These are phyloP conservation scores for Beauveria medogensis DNA, from an alignment of 2,329 filamentous ascomycete genomes.

Conservation along the genomic window DNA sequence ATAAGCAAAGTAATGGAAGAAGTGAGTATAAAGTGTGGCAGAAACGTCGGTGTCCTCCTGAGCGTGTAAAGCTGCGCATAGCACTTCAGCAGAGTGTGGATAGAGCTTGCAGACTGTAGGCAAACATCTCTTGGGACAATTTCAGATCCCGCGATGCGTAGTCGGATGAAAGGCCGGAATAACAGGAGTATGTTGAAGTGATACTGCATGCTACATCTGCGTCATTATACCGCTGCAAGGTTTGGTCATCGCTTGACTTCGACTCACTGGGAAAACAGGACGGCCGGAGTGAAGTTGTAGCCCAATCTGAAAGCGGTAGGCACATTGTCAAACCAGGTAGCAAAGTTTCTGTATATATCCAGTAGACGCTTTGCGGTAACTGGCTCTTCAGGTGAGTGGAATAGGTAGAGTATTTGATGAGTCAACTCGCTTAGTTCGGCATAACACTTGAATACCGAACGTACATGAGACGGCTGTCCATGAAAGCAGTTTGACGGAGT, in stretches of 20 bases:
- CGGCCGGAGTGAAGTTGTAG: conserved; percentile 63
- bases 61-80: conserved; percentile 52
- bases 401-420: conserved; percentile 60
- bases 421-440: conserved; percentile 67
- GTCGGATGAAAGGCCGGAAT: conserved; percentile 63
- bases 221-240: background rate
- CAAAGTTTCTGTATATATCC: conserved; percentile 57
- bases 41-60: conserved; percentile 50
- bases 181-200: conserved; percentile 62
- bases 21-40: conserved; percentile 52
- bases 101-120: conserved; percentile 51
- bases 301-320: conserved; percentile 56
- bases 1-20: conserved; percentile 52
- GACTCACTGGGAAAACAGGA: conserved; percentile 66
- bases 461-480: conserved; percentile 58
- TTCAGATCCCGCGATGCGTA: conserved; percentile 53
- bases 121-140: conserved; percentile 59
- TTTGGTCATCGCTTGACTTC: background rate
- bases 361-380: conserved; percentile 57
- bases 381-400: conserved; percentile 59
- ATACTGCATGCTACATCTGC: conserved; percentile 53
- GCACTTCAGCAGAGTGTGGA: conserved; percentile 45
- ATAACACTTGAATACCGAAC: conserved; percentile 59
- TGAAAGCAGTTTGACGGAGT: conserved; percentile 46
- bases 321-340: conserved; percentile 61